These are phyloP conservation scores for Neonectria neomacrospora DNA, from an alignment of 2,329 filamentous ascomycete genomes.

Conservation along the genomic window DNA sequence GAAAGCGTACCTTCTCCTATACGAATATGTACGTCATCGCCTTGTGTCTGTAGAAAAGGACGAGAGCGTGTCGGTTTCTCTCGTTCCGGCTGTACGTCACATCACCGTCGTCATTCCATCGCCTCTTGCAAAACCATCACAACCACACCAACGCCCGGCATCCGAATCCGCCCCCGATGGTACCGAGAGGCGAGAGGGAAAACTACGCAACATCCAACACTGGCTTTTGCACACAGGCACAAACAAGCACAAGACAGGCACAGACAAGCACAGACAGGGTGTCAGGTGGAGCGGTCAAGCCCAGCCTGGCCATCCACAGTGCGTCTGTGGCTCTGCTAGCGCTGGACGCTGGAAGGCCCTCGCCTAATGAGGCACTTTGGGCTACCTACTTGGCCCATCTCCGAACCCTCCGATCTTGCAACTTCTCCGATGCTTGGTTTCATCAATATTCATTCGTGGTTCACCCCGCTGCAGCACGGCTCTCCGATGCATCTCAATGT, in stretches of 20 bases:
- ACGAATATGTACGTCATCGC: conserved; percentile 19
- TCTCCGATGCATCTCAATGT: background rate
- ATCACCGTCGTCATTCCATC: background rate
- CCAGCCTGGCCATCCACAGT: conserved; percentile 10
- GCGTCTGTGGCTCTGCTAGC: conserved; percentile 1
- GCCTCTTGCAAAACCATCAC: background rate
- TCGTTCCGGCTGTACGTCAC: background rate
- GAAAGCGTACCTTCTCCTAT: background rate
- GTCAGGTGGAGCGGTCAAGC: conserved; percentile 12
- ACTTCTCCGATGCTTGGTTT: conserved; percentile 1
- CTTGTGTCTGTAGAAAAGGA: background rate
- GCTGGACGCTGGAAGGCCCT: background rate
- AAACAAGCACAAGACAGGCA: background rate
- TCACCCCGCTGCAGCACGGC: background rate
- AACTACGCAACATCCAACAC: conserved; percentile 5
- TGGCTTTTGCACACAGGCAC: background rate
- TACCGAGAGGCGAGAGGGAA: background rate
- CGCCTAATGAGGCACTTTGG: conserved; percentile 9
- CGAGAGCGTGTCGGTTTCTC: background rate
- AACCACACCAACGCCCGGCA: background rate
- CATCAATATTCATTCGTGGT: background rate
- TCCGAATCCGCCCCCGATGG: background rate
- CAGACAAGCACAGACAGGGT: background rate
- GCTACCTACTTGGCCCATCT: background rate
- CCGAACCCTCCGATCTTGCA: conserved; percentile 1